These are phyloP conservation scores for Ormosia emarginata DNA, from an alignment of 306 rosid species.

Conservation along the genomic window DNA sequence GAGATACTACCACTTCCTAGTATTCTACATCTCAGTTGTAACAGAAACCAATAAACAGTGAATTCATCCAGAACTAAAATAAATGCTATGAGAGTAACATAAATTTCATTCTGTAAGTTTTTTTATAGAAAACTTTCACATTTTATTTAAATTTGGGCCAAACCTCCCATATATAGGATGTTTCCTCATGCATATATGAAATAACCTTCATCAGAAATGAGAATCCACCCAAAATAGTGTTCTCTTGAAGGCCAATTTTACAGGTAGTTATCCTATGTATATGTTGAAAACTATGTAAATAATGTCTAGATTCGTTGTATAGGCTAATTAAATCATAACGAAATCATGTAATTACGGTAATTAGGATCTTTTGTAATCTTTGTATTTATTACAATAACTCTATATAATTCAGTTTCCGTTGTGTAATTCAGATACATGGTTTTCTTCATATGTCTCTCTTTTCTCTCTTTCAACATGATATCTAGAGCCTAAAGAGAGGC, in stretches of 20 bases:
- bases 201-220: slow-evolving; percentile 13
- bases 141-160: not conserved
- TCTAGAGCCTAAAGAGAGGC: too few species aligned
- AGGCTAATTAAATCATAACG: too few species aligned
- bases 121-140: not conserved
- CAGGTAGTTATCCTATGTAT: not conserved
- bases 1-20: slow-evolving; percentile 10
- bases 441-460: too few species aligned
- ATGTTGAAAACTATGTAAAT: too few species aligned
- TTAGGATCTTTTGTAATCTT: too few species aligned
- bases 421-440: too few species aligned
- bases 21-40: not conserved
- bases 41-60: not conserved
- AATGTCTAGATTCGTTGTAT: too few species aligned
- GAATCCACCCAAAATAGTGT: not conserved
- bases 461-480: too few species aligned
- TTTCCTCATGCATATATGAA: not conserved
- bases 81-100: not conserved
- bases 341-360: too few species aligned
- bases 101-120: not conserved
- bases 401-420: too few species aligned
- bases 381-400: too few species aligned
- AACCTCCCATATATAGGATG: not conserved
- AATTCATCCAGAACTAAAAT: not conserved
- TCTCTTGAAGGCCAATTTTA: not conserved